A percentile compares a stretch with the other conserved stretches of the same genome.
phyloP scores from a whole-genome alignment of 371 early-diverging fungal species.

The Mucor mucedo region DNA sequence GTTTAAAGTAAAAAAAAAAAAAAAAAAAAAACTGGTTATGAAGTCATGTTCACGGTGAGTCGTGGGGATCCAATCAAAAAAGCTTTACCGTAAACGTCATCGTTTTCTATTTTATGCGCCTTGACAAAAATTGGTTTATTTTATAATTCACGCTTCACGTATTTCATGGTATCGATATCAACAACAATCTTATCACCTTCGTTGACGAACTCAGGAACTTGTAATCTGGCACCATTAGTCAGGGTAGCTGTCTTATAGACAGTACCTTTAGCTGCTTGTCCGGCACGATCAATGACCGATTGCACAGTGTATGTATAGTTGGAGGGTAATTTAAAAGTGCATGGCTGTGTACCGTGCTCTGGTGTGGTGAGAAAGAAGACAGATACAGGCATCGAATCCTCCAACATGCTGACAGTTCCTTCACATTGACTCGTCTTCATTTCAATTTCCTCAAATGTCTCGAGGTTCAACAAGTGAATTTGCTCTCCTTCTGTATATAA shows the following conservation, averaged over 20 bases:
- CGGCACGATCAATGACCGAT: slow-evolving; percentile 51
- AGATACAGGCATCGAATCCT: slow-evolving; percentile 54
- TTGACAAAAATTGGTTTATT: background rate
- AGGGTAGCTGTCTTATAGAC: slow-evolving; percentile 74
- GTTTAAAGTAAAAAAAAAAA: background rate
- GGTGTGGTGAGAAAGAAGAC: slow-evolving; percentile 54
- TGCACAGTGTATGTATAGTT: slow-evolving; percentile 47
- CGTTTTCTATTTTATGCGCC: no score
- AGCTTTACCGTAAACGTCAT: no score
- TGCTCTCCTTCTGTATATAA: slow-evolving; percentile 68
- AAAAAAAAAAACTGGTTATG: background rate
- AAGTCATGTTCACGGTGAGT: background rate
- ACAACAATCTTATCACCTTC: slow-evolving; percentile 78
- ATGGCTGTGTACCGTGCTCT: slow-evolving; percentile 45
- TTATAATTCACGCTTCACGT: slow-evolving; percentile 58
- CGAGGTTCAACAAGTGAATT: slow-evolving; percentile 72
- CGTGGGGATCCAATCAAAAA: background rate
- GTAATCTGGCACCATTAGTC: slow-evolving; percentile 72
- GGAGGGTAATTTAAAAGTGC: slow-evolving; percentile 48
- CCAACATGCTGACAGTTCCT: slow-evolving; percentile 53
- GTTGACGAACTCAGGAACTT: slow-evolving; percentile 84
- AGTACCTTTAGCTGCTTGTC: slow-evolving; percentile 76
- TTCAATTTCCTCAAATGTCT: slow-evolving; percentile 76
- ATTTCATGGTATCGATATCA: slow-evolving; percentile 72
- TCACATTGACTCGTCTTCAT: slow-evolving; percentile 62